Conservation (phyloP, 2,329 filamentous ascomycete genomes). For the Phaeophleospora eucalypticola region DNA sequence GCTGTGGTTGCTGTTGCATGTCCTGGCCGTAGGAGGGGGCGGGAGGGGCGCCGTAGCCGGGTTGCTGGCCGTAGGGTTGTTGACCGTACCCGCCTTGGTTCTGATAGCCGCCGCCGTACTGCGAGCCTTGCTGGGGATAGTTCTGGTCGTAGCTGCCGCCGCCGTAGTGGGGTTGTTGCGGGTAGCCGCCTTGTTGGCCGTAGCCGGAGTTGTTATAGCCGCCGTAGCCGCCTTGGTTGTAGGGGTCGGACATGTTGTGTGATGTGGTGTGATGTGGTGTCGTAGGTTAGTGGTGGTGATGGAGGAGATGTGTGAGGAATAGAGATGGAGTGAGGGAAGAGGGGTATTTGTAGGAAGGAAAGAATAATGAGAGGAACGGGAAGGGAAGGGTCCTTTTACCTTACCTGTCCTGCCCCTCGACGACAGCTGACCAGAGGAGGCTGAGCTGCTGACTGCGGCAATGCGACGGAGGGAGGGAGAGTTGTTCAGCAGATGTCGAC, state of each 20-base stretch:
- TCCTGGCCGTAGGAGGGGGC: constrained; percentile 25
- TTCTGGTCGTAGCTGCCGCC: constrained; percentile 22
- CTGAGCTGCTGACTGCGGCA: no score
- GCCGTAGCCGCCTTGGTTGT: constrained; percentile 21
- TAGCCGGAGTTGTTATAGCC: constrained; percentile 26
- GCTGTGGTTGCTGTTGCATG: constrained; percentile 21
- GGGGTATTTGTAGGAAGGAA: no score
- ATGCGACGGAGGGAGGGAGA: no score
- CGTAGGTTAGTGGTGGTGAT: no score
- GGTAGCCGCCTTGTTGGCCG: constrained; percentile 19
- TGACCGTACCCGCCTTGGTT: constrained; percentile 21
- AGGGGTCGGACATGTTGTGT: constrained; percentile 25
- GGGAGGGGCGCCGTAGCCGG: constrained; percentile 23
- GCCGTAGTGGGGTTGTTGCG: constrained; percentile 24
- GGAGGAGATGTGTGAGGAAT: no score
- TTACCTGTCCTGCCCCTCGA: no score
- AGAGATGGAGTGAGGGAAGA: no score
- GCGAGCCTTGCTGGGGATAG: constrained; percentile 19
- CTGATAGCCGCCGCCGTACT: constrained; percentile 13
- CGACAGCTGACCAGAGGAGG: no score
- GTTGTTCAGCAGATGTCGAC: no score
- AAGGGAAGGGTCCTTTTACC: no score
- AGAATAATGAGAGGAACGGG: no score
- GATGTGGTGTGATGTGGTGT: no score
- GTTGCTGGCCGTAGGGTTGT: constrained; percentile 22